Conservation (phyloP, 2,329 filamentous ascomycete species). For the Knufia petricola region DNA sequence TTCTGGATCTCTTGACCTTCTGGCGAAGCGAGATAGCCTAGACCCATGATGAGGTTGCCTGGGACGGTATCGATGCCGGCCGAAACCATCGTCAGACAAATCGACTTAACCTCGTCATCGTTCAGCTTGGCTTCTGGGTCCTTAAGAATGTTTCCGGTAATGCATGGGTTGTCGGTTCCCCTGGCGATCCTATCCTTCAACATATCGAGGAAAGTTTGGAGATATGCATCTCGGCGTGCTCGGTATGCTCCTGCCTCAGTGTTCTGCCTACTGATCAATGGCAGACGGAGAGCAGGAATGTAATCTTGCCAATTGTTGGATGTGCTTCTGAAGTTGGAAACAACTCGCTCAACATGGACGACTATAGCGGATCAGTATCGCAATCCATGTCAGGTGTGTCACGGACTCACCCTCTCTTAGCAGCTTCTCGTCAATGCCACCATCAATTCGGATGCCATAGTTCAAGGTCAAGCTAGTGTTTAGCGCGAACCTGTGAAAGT, state of each 20-base stretch:
- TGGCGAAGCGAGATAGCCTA: slow-evolving; percentile 62
- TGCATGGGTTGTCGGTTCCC: slow-evolving; percentile 58
- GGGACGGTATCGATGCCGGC: slow-evolving; percentile 75
- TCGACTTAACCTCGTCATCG: slow-evolving; percentile 65
- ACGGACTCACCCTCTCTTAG: slow-evolving; percentile 45
- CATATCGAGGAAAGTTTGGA: slow-evolving; percentile 49
- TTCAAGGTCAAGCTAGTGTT: slow-evolving; percentile 71
- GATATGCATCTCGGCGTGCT: slow-evolving; percentile 56
- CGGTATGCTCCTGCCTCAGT: slow-evolving; percentile 56
- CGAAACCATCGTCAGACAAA: slow-evolving; percentile 73
- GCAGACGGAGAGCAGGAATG: slow-evolving; percentile 60
- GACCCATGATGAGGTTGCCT: slow-evolving; percentile 67
- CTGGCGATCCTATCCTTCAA: slow-evolving; percentile 52
- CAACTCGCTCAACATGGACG: slow-evolving; percentile 61
- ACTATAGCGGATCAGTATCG: slow-evolving; percentile 35
- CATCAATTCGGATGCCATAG: slow-evolving; percentile 67
- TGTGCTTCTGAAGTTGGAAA: slow-evolving; percentile 67
- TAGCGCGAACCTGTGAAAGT: slow-evolving; percentile 66
- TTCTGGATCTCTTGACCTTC: slow-evolving; percentile 62
- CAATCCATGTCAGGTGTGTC: background rate
- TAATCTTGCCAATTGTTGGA: slow-evolving; percentile 83
- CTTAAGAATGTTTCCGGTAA: slow-evolving; percentile 62
- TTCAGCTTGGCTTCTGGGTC: slow-evolving; percentile 60
- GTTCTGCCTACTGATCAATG: slow-evolving; percentile 49
- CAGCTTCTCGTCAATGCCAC: slow-evolving; percentile 56